Conservation (phyloP, 768 basidiomycete species). For the Lyophyllum atratum region DNA sequence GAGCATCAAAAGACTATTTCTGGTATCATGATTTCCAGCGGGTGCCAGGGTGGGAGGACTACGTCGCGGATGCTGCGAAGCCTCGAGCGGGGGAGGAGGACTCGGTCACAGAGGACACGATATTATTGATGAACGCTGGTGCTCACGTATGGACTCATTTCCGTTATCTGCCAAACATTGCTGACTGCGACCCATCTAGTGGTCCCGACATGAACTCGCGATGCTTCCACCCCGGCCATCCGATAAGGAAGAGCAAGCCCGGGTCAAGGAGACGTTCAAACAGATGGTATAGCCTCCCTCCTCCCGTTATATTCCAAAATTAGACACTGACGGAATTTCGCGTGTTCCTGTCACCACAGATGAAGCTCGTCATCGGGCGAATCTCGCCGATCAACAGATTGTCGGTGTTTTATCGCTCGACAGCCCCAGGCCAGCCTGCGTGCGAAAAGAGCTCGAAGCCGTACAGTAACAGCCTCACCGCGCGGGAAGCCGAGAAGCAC, state of each 20-base stretch:
- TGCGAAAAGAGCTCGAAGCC: constrained; percentile 21
- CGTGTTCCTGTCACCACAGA: constrained; percentile 4
- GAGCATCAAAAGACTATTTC: constrained; percentile 22
- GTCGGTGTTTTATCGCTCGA: constrained; percentile 28
- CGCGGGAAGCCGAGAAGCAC: constrained; percentile 19
- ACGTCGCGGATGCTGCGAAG: constrained; percentile 21
- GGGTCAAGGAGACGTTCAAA: constrained; percentile 27
- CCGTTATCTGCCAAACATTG: neutral
- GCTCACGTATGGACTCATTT: constrained; percentile 21
- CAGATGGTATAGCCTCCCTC: constrained; percentile 22
- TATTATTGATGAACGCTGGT: constrained; percentile 31
- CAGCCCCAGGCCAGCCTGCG: constrained; percentile 25
- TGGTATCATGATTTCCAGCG: constrained; percentile 28
- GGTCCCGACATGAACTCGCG: constrained; percentile 29
- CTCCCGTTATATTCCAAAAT: too few species aligned
- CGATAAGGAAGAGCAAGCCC: constrained; percentile 26
- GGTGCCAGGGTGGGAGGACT: constrained; percentile 28
- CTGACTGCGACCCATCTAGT: constrained; percentile 14
- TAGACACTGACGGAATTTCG: neutral
- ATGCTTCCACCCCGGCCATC: constrained; percentile 25
- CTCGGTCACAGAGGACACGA: constrained; percentile 26
- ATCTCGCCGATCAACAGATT: constrained; percentile 21
- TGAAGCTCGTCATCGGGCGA: constrained; percentile 22
- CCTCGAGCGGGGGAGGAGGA: constrained; percentile 23
- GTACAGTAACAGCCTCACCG: constrained; percentile 17